These are phyloP conservation scores for Hygrophila difformis DNA, from an alignment of 257 asterid genomes.

Conservation along the genomic window DNA sequence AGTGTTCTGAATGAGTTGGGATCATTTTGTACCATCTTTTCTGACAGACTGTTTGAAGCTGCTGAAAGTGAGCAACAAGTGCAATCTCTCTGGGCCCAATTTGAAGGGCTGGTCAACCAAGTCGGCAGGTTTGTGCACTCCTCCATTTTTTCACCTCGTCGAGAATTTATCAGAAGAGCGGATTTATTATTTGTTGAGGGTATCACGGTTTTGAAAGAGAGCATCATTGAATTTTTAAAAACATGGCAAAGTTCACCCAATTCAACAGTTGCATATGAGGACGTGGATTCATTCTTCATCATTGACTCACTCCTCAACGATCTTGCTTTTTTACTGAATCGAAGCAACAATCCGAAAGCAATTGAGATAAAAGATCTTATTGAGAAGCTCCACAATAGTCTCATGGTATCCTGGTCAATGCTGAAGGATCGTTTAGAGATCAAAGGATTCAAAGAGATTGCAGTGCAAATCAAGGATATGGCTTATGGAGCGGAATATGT, in stretches of 20 bases:
- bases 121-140: conserved; percentile 13
- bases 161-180: not conserved
- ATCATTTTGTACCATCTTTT: not conserved
- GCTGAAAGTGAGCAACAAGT: not conserved
- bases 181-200: not conserved
- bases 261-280: not conserved
- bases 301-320: no score
- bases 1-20: not conserved
- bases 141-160: not conserved
- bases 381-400: no score
- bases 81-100: not conserved
- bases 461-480: no score
- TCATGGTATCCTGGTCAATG: no score
- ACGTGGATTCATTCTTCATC: no score
- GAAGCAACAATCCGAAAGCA: no score
- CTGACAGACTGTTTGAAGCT: not conserved
- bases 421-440: no score
- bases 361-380: no score
- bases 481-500: no score
- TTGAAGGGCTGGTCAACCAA: conserved; percentile 2
- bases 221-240: not conserved
- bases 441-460: no score
- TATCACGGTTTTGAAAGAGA: not conserved
- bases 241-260: not conserved
- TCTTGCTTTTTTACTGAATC: no score